Percentiles rank a stretch among this genome's conserved stretches.
Evolutionary conservation across 176 grass and related monocot genomes (phyloP).

Genomic region (Lolium perenne): DNA sequence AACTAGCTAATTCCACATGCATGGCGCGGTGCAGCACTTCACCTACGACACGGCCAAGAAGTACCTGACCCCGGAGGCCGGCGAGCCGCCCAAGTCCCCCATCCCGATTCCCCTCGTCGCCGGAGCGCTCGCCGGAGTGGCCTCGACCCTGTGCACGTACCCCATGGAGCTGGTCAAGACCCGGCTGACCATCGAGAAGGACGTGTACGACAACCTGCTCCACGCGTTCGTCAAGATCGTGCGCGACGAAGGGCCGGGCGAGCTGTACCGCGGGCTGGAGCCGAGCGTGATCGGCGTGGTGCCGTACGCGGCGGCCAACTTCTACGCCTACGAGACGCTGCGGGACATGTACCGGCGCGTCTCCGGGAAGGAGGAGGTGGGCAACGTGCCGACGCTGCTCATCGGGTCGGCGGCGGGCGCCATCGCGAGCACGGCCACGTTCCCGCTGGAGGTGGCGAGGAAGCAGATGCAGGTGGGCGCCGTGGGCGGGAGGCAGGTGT

Average conservation of each 20-base stretch:
- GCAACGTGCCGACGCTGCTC: slow-evolving; percentile 56
- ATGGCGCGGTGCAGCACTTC: slow-evolving; percentile 60
- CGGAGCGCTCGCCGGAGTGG: slow-evolving; percentile 80
- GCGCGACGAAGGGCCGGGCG: slow-evolving; percentile 58
- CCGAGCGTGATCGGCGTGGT: slow-evolving; percentile 88
- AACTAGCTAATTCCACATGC: background rate
- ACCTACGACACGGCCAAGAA: slow-evolving; percentile 82
- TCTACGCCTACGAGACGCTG: slow-evolving; percentile 78
- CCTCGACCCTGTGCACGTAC: slow-evolving; percentile 85
- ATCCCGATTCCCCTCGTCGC: slow-evolving; percentile 70
- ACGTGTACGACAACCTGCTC: slow-evolving; percentile 69
- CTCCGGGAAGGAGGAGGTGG: slow-evolving; percentile 53
- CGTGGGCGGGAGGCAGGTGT: slow-evolving; percentile 71
- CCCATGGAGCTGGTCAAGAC: slow-evolving; percentile 90
- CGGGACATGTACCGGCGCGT: slow-evolving; percentile 59
- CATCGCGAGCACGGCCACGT: slow-evolving; percentile 83
- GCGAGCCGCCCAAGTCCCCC: slow-evolving; percentile 56
- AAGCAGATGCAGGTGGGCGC: slow-evolving; percentile 93
- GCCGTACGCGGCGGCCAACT: slow-evolving; percentile 84
- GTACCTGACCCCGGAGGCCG: slow-evolving; percentile 57
- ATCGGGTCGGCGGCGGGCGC: slow-evolving; percentile 75
- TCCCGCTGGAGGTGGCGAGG: slow-evolving; percentile 89
- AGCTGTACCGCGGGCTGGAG: slow-evolving; percentile 76
- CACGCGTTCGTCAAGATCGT: slow-evolving; percentile 83
- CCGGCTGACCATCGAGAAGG: slow-evolving; percentile 87